Evolutionary conservation across 768 basidiomycete genomes (phyloP), one percentile per base, ranked within the genome.

Genomic region (Lentinula sp.): DNA sequence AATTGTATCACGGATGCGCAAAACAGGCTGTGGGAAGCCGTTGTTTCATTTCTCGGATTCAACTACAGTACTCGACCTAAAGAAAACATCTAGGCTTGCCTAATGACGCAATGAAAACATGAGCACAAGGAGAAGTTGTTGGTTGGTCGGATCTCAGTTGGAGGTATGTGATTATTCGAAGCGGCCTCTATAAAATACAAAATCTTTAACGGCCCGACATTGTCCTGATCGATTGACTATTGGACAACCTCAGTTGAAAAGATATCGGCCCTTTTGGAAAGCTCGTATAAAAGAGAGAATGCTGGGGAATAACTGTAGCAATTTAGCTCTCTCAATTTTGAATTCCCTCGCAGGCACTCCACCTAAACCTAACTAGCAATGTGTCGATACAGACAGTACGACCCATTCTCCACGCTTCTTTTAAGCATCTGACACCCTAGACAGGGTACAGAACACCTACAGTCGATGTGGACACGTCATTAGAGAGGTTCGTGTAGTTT

Each of bases 321-420:
- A 35, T 31, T 56, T 50, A n/a, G 31, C n/a, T 31, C 7, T 45
- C 8, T 9, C 45, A 35, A 18, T 45, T 8, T 28, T 18, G 6
- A 48, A 18, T 42, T 2, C 32, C 21, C 31, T 49, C 31, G 35
- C 32, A 13, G 5, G 28, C 18, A 21, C 32, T 37, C 45, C 15
- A 43, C 11, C 31, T 18, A 9, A 31, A 5, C 6, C n/a, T 6
- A 13, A 39, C 23, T 34, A 52, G 16, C 62, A 63, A 91, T 91
- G 89, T 91, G 89, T 70, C 80, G 76, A 71, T 85, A 79, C 80
- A 82, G 87, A 77, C 86, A 88, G 89, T 90, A 64, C 68, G 80
- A 68, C 18, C 15, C 49, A 35, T 50, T 13, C n/a, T 23, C 42
- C 42, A 37, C 39, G 4, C 8, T 21, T 49, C n/a, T n/a, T 23